A percentile compares a stretch with the other conserved stretches of the same genome.
These are phyloP conservation scores for Aureobasidium namibiae DNA, from an alignment of 2,329 filamentous ascomycete species.

Conservation along the genomic window DNA sequence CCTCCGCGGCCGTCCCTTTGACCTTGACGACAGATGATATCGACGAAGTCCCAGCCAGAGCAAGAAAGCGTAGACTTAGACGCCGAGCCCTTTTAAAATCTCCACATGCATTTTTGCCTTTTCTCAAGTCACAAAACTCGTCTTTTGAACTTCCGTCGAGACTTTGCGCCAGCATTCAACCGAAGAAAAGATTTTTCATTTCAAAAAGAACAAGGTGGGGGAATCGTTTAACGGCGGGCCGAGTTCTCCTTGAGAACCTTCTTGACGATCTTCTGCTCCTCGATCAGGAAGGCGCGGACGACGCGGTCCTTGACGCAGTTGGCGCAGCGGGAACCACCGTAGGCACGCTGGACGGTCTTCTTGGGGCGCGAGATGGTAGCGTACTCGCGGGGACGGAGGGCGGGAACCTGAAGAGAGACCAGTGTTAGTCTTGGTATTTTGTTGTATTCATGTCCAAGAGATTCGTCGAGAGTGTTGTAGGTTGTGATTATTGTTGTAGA, in stretches of 20 bases:
- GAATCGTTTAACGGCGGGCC: constrained; percentile 14
- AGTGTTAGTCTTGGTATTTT: neutral
- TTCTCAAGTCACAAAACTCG: constrained; percentile 12
- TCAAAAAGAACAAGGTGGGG: constrained; percentile 8
- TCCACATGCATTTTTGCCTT: constrained; percentile 13
- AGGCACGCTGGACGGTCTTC: constrained; percentile 98
- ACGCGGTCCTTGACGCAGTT: constrained; percentile 98
- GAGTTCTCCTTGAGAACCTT: constrained; percentile 95
- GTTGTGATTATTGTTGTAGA: neutral
- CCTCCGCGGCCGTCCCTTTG: constrained; percentile 10
- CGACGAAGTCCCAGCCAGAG: neutral
- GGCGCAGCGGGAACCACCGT: constrained; percentile 96
- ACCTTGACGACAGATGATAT: neutral
- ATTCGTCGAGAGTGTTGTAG: constrained; percentile 1
- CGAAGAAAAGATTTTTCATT: constrained; percentile 14
- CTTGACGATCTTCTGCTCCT: constrained; percentile 99
- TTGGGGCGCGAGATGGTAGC: constrained; percentile 93
- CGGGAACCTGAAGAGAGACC: constrained; percentile 60
- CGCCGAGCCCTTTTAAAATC: constrained; percentile 12
- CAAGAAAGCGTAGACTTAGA: constrained; percentile 6
- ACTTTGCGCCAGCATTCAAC: constrained; percentile 13
- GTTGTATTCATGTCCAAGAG: constrained; percentile 5
- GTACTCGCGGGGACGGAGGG: constrained; percentile 97
- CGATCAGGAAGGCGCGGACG: constrained; percentile 96
- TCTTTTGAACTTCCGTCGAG: constrained; percentile 4